These are phyloP conservation scores for Wickerhamiella pararugosa DNA, from an alignment of 1,139 yeast genomes.

Conservation along the genomic window DNA sequence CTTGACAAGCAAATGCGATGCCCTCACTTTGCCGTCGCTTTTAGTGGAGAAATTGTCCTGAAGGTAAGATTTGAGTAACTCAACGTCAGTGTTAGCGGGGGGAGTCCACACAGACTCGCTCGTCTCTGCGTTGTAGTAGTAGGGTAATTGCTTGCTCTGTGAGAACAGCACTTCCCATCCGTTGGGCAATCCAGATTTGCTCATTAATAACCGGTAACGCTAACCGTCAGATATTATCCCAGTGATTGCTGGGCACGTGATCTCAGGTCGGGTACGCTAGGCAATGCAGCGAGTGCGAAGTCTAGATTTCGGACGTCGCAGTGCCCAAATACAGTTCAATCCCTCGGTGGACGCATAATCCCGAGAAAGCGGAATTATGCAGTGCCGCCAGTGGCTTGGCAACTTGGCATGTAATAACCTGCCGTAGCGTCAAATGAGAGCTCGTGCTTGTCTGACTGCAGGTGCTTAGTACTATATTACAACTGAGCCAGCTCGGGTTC, in stretches of 20 bases:
- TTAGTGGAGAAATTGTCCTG: conserved; percentile 22
- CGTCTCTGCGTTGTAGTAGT: conserved; percentile 56
- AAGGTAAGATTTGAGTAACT: conserved; percentile 42
- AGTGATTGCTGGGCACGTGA: background rate
- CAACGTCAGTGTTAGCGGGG: conserved; percentile 68
- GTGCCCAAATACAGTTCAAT: too few relatives aligned
- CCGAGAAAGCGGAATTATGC: too few relatives aligned
- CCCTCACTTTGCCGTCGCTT: conserved; percentile 39
- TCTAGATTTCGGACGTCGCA: too few relatives aligned
- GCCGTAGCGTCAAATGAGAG: too few relatives aligned
- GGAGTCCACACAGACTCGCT: conserved; percentile 82
- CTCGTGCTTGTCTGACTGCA: too few relatives aligned
- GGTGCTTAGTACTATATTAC: too few relatives aligned
- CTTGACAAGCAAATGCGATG: conserved; percentile 65
- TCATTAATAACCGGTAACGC: background rate
- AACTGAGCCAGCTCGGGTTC: too few relatives aligned
- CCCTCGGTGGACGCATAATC: too few relatives aligned
- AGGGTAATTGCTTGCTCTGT: conserved; percentile 69
- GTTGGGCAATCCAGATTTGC: conserved; percentile 59
- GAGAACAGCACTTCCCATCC: conserved; percentile 78
- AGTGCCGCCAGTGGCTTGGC: too few relatives aligned
- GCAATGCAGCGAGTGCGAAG: too few relatives aligned
- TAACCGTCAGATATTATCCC: background rate
- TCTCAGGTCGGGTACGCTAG: background rate
- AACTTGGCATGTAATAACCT: too few relatives aligned